Conservation (phyloP, 139 green algal genomes). For the Zygnema cylindricum region DNA sequence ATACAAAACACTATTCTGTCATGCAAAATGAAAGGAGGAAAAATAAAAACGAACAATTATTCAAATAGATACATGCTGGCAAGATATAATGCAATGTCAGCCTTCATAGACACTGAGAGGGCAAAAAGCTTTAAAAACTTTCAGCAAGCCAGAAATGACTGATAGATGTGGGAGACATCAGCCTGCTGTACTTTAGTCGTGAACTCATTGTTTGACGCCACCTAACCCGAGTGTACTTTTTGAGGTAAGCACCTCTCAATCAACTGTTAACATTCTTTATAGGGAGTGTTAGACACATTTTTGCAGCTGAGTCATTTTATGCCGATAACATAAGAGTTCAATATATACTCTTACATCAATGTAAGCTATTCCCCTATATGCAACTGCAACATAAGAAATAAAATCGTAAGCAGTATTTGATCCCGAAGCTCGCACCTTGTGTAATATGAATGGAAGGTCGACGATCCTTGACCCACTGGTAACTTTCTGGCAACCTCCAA, state of each 20-base stretch:
- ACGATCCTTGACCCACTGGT: conserved; percentile 82
- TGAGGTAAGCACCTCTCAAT: background rate
- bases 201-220: too few relatives aligned
- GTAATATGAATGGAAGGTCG: conserved; percentile 62
- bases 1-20: too few relatives aligned
- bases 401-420: background rate
- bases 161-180: too few relatives aligned
- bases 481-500: conserved; percentile 80
- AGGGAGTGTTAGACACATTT: background rate
- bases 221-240: too few relatives aligned
- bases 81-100: too few relatives aligned
- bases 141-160: too few relatives aligned
- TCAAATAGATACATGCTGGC: too few relatives aligned
- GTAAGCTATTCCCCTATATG: background rate
- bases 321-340: background rate
- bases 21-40: too few relatives aligned
- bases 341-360: background rate
- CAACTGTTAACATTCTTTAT: conserved; percentile 2
- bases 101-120: too few relatives aligned
- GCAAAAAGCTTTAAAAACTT: too few relatives aligned
- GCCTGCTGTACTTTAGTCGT: too few relatives aligned
- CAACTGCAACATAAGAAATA: background rate
- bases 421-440: conserved; percentile 15
- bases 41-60: too few relatives aligned
- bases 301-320: background rate